These are phyloP conservation scores for Apophysomyces trapeziformis DNA, from an alignment of 371 early-diverging fungal genomes.

Conservation along the genomic window DNA sequence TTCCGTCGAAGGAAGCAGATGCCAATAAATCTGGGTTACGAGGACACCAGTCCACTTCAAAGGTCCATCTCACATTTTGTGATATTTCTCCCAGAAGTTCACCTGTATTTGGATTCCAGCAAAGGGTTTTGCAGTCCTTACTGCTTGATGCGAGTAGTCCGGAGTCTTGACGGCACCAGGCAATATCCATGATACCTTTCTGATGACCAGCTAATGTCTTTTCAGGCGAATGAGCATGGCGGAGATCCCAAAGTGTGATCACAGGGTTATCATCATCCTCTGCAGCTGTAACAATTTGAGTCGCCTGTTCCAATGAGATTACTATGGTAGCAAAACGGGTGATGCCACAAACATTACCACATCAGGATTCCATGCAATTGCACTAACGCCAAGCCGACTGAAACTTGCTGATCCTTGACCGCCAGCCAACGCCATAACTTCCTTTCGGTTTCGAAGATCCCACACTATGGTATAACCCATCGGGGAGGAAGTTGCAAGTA, in stretches of 20 bases:
- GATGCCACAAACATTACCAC: conserved; percentile 54
- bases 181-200: conserved; percentile 86
- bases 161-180: conserved; percentile 94
- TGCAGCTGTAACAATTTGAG: conserved; percentile 89
- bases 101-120: conserved; percentile 84
- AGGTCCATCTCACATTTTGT: conserved; percentile 82
- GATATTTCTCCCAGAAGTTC: conserved; percentile 82
- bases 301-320: conserved; percentile 59
- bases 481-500: conserved; percentile 89
- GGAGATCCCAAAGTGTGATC: conserved; percentile 92
- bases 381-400: conserved; percentile 74
- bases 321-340: neutral
- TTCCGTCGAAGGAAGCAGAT: conserved; percentile 88
- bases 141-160: conserved; percentile 87
- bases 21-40: conserved; percentile 88
- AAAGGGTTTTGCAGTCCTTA: conserved; percentile 92
- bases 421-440: conserved; percentile 78
- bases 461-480: conserved; percentile 94
- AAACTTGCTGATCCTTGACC: conserved; percentile 60
- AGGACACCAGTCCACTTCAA: conserved; percentile 93
- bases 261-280: conserved; percentile 90
- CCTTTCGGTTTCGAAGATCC: conserved; percentile 90
- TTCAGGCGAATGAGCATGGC: conserved; percentile 91
- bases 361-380: conserved; percentile 95
- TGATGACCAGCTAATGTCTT: conserved; percentile 79